A percentile compares a stretch with the other conserved stretches of the same genome.
Conservation (phyloP, 257 asterid species). For the Nicotiana tabacum region DNA sequence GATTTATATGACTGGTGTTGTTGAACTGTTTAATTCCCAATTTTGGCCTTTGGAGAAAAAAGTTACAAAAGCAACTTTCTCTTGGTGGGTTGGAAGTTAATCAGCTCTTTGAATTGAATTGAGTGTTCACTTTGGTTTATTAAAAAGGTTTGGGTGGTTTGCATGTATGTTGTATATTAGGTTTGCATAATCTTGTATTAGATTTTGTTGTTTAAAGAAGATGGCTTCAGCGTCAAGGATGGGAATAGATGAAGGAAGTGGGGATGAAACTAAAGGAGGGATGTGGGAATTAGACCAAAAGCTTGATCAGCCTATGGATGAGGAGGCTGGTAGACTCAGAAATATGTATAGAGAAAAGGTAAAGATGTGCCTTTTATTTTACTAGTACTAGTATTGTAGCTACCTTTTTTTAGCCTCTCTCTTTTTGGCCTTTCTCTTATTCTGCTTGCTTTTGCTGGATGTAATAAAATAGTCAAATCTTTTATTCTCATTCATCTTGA, state of each 20-base stretch:
- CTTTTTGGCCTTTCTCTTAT: neutral
- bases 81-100: constrained; percentile 3
- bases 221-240: constrained; percentile 36
- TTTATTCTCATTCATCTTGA: neutral
- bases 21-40: neutral
- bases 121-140: constrained; percentile 12
- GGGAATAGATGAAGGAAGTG: constrained; percentile 43
- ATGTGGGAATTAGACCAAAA: constrained; percentile 98
- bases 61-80: neutral
- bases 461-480: neutral
- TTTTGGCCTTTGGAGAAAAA: neutral
- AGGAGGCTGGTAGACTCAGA: constrained; percentile 86
- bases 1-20: neutral
- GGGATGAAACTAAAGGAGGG: constrained; percentile 55
- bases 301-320: constrained; percentile 99
- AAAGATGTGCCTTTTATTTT: neutral
- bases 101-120: constrained; percentile 17
- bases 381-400: neutral
- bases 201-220: neutral
- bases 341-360: constrained; percentile 92
- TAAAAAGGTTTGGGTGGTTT: neutral
- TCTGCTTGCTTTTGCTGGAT: constrained; percentile 3
- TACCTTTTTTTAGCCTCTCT: neutral
- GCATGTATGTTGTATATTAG: neutral
- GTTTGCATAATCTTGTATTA: neutral